Conservation (phyloP, 306 rosid genomes). For the Senna tora region DNA sequence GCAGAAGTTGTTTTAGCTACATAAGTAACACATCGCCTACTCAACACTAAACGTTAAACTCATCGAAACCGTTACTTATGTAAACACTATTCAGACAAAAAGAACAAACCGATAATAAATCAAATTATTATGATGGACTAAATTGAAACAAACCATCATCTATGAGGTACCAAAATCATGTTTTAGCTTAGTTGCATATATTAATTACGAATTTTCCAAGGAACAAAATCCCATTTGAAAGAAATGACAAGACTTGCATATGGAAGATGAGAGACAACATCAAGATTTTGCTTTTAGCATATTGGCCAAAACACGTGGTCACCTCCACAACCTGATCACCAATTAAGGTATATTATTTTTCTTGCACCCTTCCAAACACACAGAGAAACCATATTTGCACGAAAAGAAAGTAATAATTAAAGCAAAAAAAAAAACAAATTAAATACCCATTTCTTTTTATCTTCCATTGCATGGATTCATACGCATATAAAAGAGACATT, state of each 20-base stretch:
- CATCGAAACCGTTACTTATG: too few species aligned
- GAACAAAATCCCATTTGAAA: neutral
- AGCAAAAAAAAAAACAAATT: constrained; percentile 22
- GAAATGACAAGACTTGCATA: neutral
- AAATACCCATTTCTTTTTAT: neutral
- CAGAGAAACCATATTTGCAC: constrained; percentile 41
- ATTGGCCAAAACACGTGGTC: constrained; percentile 30
- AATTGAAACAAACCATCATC: too few species aligned
- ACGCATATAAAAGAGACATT: constrained; percentile 43
- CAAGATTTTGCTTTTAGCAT: neutral
- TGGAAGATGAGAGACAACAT: neutral
- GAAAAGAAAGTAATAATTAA: constrained; percentile 49
- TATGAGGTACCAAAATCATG: too few species aligned
- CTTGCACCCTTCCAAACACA: constrained; percentile 14
- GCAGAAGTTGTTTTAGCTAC: too few species aligned
- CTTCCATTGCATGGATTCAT: neutral
- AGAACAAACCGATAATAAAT: too few species aligned
- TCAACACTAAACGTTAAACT: too few species aligned
- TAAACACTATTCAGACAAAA: too few species aligned
- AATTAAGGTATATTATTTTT: constrained; percentile 43
- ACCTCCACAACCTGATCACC: neutral
- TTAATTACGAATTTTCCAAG: neutral
- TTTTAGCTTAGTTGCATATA: too few species aligned
- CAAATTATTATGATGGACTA: too few species aligned
- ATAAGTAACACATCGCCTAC: too few species aligned